Percentiles rank a stretch among this genome's conserved stretches.
These are phyloP conservation scores for Keithomyces neogunnii DNA, from an alignment of 2,329 filamentous ascomycete species.

Conservation along the genomic window DNA sequence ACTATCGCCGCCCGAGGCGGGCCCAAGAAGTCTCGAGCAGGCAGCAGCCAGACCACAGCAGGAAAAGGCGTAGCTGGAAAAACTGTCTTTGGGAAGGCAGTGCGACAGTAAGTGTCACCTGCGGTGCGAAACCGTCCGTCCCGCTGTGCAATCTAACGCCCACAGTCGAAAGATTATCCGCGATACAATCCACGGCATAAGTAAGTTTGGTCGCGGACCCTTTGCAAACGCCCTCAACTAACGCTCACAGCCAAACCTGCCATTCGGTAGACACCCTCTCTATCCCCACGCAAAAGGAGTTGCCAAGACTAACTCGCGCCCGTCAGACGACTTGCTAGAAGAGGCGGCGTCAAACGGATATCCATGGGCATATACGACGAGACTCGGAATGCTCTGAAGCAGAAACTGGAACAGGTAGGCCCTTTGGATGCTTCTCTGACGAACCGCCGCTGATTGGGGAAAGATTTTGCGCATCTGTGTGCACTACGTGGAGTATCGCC, in stretches of 20 bases:
- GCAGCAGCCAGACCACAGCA: neutral
- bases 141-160: neutral
- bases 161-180: constrained; percentile 11
- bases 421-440: neutral
- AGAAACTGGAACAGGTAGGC: constrained; percentile 36
- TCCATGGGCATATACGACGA: constrained; percentile 57
- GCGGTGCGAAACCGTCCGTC: neutral
- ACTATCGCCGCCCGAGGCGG: constrained; percentile 1
- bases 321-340: constrained; percentile 58
- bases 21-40: neutral
- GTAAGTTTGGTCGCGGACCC: constrained; percentile 2
- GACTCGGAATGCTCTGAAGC: constrained; percentile 40
- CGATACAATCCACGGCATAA: constrained; percentile 10
- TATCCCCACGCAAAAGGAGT: neutral
- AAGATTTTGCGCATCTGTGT: constrained; percentile 46
- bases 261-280: neutral
- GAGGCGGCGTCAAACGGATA: constrained; percentile 71
- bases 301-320: neutral
- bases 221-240: neutral
- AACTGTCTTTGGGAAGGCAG: constrained; percentile 1
- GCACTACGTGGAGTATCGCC: constrained; percentile 42
- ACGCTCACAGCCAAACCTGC: constrained; percentile 3
- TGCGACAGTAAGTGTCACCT: neutral
- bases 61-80: constrained; percentile 3
- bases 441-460: neutral